Evolutionary conservation across 352 stramenopile genomes (phyloP), one percentile per base, ranked within the genome.

Genomic region (Phytophthora citricola): DNA sequence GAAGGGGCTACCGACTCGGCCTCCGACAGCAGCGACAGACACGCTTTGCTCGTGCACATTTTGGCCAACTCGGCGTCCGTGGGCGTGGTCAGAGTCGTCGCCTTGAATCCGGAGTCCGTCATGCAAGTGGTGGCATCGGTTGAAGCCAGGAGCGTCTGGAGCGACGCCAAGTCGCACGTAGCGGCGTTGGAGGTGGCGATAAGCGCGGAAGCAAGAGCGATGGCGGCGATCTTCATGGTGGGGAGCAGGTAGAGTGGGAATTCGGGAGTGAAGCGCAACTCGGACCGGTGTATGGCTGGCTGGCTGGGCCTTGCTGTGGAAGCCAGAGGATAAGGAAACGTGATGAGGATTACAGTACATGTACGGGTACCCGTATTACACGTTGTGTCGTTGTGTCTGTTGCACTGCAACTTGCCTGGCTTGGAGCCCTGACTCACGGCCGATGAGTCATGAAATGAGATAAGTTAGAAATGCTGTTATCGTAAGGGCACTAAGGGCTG

Each of bases 41-140:
- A 78, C 8, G 57, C 47, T 24, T 57, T 52, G 57, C 61, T 75
- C 14, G 61, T 49, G 49, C 70, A 78, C 66, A 78, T 78, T 55
- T 56, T 53, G 38, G 58, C 27, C 46, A 75, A 49, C 56, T 69
- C 48, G 34, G 60, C 52, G 38, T 56, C 61, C 9, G 64, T 61
- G 12, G 70, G 66, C 27, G 64, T 58, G 20, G 41, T 22, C 48
- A 78, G 70, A 41, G 61, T 75, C 20, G 70, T 78, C 34, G 61
- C 53, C 12, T 44, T 58, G 53, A 75, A 78, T 34, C 66, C 66
- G 7, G 70, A 75, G 38, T 75, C 66, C 12, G 47, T 52, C 34
- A 58, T 27, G 47, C 70, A 78, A n/a, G 41, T 52, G 45, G 61
- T 67, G 11, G 53, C 65, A 54, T 72, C 50, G 14, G 47, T 26